These are phyloP conservation scores for Aspergillus diversus DNA, from an alignment of 495 filamentous ascomycete species.

Conservation along the genomic window DNA sequence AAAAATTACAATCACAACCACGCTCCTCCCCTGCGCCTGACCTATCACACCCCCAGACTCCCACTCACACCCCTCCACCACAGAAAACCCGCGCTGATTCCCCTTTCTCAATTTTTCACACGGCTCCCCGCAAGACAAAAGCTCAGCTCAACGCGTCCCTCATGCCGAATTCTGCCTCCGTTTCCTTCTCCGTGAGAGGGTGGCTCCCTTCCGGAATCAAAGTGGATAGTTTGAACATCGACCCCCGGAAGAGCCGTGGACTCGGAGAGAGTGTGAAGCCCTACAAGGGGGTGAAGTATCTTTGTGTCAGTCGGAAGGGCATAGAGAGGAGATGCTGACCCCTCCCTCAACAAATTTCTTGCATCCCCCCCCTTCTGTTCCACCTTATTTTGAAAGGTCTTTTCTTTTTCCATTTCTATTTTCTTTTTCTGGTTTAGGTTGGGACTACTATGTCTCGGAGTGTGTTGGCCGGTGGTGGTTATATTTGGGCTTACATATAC, in stretches of 20 bases:
- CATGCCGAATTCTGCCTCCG: constrained; percentile 87
- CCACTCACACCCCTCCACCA: constrained; percentile 21
- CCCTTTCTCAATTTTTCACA: constrained; percentile 35
- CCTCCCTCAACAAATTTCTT: not conserved
- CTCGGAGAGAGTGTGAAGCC: constrained; percentile 87
- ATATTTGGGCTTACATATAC: not conserved
- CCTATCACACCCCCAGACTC: constrained; percentile 33
- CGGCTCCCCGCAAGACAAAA: constrained; percentile 46
- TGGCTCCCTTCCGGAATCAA: constrained; percentile 94
- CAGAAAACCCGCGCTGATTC: constrained; percentile 14
- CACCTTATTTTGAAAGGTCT: not conserved
- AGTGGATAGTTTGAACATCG: constrained; percentile 85
- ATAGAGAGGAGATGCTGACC: constrained; percentile 65
- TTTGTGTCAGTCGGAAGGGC: constrained; percentile 84
- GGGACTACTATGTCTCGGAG: not conserved
- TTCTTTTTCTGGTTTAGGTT: not conserved
- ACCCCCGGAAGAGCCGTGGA: constrained; percentile 82
- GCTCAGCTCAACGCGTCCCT: constrained; percentile 73
- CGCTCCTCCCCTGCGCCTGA: constrained; percentile 25
- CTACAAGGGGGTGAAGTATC: constrained; percentile 98
- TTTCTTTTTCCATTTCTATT: not conserved
- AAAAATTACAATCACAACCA: constrained; percentile 14
- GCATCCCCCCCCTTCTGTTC: not conserved
- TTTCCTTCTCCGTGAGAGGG: constrained; percentile 90
- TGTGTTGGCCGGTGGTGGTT: not conserved